Conservation (phyloP, 768 basidiomycete species). For the Mycena crocata region DNA sequence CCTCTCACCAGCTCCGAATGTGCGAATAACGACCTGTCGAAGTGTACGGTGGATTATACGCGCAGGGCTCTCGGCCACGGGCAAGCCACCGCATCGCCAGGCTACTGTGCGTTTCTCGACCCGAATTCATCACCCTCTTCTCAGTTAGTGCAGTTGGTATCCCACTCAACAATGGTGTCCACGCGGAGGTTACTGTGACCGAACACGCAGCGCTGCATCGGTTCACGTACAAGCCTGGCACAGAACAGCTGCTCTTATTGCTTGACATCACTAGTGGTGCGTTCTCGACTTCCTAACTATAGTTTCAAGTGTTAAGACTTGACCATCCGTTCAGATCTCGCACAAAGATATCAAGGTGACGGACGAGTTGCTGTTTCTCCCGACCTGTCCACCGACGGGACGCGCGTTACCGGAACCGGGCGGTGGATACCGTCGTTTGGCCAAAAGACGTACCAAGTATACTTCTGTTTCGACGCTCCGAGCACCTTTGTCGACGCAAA, state of each 20-base stretch:
- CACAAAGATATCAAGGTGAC: background rate
- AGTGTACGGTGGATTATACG: slow-evolving; percentile 14
- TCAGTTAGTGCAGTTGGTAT: slow-evolving; percentile 18
- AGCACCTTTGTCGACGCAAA: slow-evolving; percentile 7
- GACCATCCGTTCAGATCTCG: slow-evolving; percentile 8
- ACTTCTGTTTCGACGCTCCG: slow-evolving; percentile 27
- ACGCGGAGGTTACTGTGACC: slow-evolving; percentile 58
- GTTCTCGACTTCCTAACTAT: background rate
- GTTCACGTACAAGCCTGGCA: slow-evolving; percentile 54
- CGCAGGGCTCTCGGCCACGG: slow-evolving; percentile 20
- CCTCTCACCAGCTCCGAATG: slow-evolving; percentile 26
- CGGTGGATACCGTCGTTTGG: slow-evolving; percentile 27
- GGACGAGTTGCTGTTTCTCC: slow-evolving; percentile 14
- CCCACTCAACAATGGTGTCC: slow-evolving; percentile 53
- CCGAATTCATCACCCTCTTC: background rate
- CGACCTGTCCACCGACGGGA: slow-evolving; percentile 7
- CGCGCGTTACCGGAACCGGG: slow-evolving; percentile 24
- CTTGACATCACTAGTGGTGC: slow-evolving; percentile 26
- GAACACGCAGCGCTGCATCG: slow-evolving; percentile 56
- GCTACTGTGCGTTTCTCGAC: slow-evolving; percentile 23
- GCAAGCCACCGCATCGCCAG: slow-evolving; percentile 25
- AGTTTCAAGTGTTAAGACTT: background rate
- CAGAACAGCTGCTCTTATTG: slow-evolving; percentile 41
- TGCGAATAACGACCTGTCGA: slow-evolving; percentile 18
- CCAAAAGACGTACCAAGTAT: slow-evolving; percentile 9